These are phyloP conservation scores for Apiotrichum akiyoshidainum DNA, from an alignment of 1,284 basidiomycete genomes.

Conservation along the genomic window DNA sequence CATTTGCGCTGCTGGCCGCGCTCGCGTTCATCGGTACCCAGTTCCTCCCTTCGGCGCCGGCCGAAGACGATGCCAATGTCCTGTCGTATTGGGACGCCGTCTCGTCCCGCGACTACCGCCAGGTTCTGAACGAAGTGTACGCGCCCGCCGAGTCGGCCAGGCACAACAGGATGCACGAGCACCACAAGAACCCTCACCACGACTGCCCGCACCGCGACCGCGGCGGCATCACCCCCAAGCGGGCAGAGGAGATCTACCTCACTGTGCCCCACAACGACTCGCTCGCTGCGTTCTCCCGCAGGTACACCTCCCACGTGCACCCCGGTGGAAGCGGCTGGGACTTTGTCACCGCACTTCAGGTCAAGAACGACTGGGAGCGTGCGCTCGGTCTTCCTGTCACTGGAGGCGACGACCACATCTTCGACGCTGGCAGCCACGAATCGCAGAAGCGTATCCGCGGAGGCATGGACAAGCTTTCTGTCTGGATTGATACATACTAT, in stretches of 20 bases:
- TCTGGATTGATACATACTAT: slow-evolving; percentile 62
- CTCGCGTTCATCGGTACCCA: neutral
- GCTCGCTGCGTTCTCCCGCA: slow-evolving; percentile 31
- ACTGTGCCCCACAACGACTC: slow-evolving; percentile 43
- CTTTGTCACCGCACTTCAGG: slow-evolving; percentile 42
- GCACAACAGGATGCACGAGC: neutral
- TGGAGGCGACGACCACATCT: slow-evolving; percentile 43
- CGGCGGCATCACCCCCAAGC: slow-evolving; percentile 28
- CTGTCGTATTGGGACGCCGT: slow-evolving; percentile 3
- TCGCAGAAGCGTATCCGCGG: slow-evolving; percentile 37
- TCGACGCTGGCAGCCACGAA: slow-evolving; percentile 44
- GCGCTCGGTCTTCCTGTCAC: slow-evolving; percentile 43
- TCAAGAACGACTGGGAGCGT: slow-evolving; percentile 50
- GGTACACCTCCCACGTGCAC: slow-evolving; percentile 47
- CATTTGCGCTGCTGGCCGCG: neutral
- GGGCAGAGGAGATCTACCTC: slow-evolving; percentile 47
- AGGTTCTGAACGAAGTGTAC: neutral
- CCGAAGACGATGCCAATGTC: neutral
- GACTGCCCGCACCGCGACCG: neutral
- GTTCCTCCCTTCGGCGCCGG: neutral
- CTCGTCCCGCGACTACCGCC: neutral
- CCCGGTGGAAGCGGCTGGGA: slow-evolving; percentile 49
- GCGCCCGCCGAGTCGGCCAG: neutral
- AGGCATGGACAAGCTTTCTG: slow-evolving; percentile 30
- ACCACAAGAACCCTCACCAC: neutral